A percentile compares a stretch with the other conserved stretches of the same genome.
Evolutionary conservation across 2,329 filamentous ascomycete genomes (phyloP).

Genomic region (Coleophoma eucalyptorum): DNA sequence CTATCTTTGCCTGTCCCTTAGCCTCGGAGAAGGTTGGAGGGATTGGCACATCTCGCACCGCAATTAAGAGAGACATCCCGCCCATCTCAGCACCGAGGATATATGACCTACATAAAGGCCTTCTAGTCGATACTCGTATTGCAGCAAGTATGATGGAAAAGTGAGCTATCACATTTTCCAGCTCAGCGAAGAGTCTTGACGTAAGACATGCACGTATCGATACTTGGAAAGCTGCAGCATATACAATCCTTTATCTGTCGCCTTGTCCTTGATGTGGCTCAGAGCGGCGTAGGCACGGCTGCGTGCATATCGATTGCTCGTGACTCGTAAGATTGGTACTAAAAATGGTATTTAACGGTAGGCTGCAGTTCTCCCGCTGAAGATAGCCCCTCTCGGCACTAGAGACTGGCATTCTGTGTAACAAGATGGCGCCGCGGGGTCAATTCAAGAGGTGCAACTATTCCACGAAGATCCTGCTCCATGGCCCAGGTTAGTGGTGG

Average conservation of each 20-base stretch:
- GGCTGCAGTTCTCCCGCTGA: slow-evolving; percentile 11
- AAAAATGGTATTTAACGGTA: slow-evolving; percentile 11
- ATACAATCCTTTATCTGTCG: neutral
- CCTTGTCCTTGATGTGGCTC: neutral
- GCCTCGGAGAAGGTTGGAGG: no score
- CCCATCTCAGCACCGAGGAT: neutral
- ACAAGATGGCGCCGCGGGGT: neutral
- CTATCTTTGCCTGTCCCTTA: no score
- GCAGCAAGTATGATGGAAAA: neutral
- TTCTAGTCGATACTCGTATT: neutral
- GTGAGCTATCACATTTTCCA: neutral
- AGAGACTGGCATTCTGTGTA: no score
- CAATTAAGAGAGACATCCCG: neutral
- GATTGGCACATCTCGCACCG: no score
- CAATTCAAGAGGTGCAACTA: no score
- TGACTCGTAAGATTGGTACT: slow-evolving; percentile 10
- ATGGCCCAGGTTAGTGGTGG: no score
- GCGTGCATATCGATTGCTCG: slow-evolving; percentile 15
- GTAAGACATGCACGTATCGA: neutral
- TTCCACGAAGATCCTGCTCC: no score
- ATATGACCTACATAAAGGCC: neutral
- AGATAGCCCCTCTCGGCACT: no score
- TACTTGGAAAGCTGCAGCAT: neutral
- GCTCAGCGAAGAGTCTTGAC: neutral
- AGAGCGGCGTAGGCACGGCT: slow-evolving; percentile 6